Base-by-base conservation (phyloP, 257 asterid genomes). In the Gentiana dahurica region DNA sequence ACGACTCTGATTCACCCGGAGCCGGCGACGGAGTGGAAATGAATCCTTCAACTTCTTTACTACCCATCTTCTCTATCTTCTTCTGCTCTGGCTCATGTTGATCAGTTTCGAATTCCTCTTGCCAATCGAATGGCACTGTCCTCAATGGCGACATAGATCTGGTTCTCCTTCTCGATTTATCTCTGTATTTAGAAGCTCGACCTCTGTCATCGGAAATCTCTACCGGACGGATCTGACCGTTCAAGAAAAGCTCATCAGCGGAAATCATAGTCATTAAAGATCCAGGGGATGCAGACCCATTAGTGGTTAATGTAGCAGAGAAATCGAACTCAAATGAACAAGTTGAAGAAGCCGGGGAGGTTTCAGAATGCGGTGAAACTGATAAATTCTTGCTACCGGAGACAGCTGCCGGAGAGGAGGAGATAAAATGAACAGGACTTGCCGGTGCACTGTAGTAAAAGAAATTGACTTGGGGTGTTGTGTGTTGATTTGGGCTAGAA, bases 161-260 rank as follows among this genome's bases (percentile, higher is more conserved):
- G 60, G 95, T 78, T 71, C 95, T 73, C 51, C 97, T 77, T 9
- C 92, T 79, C 24, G 94, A 87, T 68, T 87, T 80, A 54, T 79
- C 60, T 2, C 93, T 78, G 37, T 73, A 57, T 67, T 82, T 87
- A 57, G 58, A 15, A 15, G 78, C 96, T 58, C 96, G 71, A 0
- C 94, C 89, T 12, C 92, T 46, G 6, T 39, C 94, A 3, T 77
- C 69, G 33, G 95, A 84, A 57, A 81, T 81, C 58, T 82, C 84
- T 84, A 87, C 82, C 15, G 96, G 95, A 4, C 95, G 95, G 87
- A 89, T 89, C 92, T 83, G 87, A 34, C 97, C 97, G 67, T 89
- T 89, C 60, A 72, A 62, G 69, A 89, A 89, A 34, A 89, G 59
- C 75, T 89, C 97, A 66, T 89, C 97, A 39, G 95, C 97, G 38